Base-by-base conservation (phyloP, 805 yeast species). In the Grigorovia jiainica region DNA sequence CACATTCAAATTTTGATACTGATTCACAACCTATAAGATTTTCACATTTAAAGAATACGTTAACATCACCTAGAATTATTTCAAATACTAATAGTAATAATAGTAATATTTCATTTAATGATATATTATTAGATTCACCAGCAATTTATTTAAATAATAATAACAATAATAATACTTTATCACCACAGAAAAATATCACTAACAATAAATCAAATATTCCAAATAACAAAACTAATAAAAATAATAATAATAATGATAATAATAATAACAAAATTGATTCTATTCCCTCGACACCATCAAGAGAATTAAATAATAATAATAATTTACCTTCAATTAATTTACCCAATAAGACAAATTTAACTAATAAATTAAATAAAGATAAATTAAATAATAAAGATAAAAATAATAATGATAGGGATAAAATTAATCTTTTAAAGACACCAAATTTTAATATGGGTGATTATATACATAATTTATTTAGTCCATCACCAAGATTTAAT, bases 391-490 rank as follows among this genome's bases (percentile, higher is more conserved):
- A 27, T 13, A 27, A 13, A 11, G 11, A 25, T 11, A 25, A 25
- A n/a, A 33, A 11, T 27, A 34, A 31, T 24, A 33, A 16, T 24
- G 11, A 37, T 23, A 25, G 11, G 18, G 23, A 13, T 11, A 41
- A 15, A 16, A 41, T 36, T 13, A 44, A 47, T 31, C 40, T 58
- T 9, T 41, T 57, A 18, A 55, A 52, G 43, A 58, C 62, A 13
- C 61, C 62, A 6, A 60, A 58, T 38, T 61, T 61, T 39, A 58
- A 57, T 47, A 60, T 61, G 63, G 64, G 64, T 5, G 64, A 61
- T 39, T 61, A 61, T 47, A 60, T 61, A n/a, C 63, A 61, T 43
- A 59, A 53, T 33, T 47, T 61, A 10, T 61, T 61, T 49, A 57
- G 63, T 39, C 65, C 65, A 10, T 60, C 64, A 9, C 65, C 65